These are phyloP conservation scores for Trichoderma gracile DNA, from an alignment of 2,329 filamentous ascomycete genomes.

Conservation along the genomic window DNA sequence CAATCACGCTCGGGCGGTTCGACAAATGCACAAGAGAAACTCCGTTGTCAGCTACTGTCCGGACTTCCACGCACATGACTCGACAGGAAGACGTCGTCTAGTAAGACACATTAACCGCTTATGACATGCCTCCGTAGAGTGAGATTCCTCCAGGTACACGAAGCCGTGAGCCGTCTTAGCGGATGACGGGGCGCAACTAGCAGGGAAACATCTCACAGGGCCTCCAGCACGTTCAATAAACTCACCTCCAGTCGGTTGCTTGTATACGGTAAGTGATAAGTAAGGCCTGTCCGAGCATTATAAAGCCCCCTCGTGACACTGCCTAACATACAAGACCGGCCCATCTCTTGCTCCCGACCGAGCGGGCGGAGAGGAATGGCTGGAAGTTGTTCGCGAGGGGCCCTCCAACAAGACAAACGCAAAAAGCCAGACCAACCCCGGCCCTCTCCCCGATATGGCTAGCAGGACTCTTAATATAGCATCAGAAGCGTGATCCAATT, in stretches of 20 bases:
- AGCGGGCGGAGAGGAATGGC: neutral
- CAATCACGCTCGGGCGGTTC: no score
- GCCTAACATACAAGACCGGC: constrained; percentile 11
- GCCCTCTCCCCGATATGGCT: constrained; percentile 4
- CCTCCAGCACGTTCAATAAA: neutral
- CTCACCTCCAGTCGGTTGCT: neutral
- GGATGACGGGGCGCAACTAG: neutral
- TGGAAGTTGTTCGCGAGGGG: constrained; percentile 11
- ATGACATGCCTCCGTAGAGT: neutral
- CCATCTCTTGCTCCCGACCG: constrained; percentile 21
- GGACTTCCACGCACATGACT: no score
- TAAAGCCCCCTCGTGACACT: neutral
- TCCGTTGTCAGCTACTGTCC: no score
- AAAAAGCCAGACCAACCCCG: neutral
- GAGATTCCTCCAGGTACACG: neutral
- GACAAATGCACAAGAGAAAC: no score
- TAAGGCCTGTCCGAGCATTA: no score
- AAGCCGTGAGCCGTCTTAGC: neutral
- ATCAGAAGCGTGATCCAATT: constrained; percentile 8
- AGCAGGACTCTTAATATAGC: constrained; percentile 18
- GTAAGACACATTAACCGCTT: neutral
- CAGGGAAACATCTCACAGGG: neutral
- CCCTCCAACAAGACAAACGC: neutral
- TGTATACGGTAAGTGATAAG: no score
- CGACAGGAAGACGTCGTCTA: no score